These are phyloP conservation scores for Erodium maritimum DNA, from an alignment of 345 rosid genomes.

Conservation along the genomic window DNA sequence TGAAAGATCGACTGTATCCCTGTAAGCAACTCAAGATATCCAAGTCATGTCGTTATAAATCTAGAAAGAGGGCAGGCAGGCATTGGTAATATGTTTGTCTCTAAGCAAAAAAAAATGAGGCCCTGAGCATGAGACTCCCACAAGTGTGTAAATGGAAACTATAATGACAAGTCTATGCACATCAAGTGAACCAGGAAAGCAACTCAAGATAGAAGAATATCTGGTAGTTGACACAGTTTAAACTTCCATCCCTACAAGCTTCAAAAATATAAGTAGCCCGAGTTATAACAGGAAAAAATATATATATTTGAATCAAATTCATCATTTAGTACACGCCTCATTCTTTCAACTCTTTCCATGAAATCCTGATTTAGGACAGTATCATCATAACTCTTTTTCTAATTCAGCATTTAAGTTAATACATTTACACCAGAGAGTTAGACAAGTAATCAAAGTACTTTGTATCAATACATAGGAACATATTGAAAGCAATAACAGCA, in stretches of 20 bases:
- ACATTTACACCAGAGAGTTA: not conserved
- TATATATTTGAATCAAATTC: not conserved
- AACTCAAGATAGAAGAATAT: not conserved
- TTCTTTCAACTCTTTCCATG: not conserved
- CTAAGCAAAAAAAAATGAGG: not conserved
- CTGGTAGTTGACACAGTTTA: not conserved
- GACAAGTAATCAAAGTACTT: not conserved
- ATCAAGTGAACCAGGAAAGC: not conserved
- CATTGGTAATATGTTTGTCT: not conserved
- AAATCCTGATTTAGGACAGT: not conserved
- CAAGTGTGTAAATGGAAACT: not conserved
- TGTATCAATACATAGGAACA: not conserved
- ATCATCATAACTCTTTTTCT: not conserved
- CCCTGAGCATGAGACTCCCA: not conserved
- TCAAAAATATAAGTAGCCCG: not conserved
- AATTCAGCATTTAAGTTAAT: not conserved
- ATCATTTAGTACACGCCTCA: not conserved
- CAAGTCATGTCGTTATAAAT: not conserved
- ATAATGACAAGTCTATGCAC: not conserved
- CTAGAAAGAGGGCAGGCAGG: not conserved
- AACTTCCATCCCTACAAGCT: not conserved
- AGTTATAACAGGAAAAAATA: not conserved
- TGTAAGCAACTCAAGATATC: not conserved
- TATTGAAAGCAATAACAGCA: not conserved
- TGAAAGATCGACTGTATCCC: not conserved